Base-by-base conservation (phyloP, 1,139 yeast species). In the Kodamaea fungicola region DNA sequence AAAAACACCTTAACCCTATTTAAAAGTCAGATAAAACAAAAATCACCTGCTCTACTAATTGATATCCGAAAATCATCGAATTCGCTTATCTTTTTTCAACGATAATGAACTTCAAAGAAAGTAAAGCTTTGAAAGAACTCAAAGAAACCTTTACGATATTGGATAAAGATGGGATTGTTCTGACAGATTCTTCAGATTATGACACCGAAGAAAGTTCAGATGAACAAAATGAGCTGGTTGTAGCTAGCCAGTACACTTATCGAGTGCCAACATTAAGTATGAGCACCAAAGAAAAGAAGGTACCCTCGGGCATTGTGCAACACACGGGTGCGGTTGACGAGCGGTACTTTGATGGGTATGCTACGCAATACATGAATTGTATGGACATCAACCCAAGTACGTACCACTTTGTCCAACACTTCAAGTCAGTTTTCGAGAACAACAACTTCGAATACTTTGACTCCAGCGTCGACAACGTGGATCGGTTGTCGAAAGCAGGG, bases 361-460 rank as follows among this genome's bases (percentile, higher is more conserved):
- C 72, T 9, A 53, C 58, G 10, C 52, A 57, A 8, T 70, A 66
- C 46, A 56, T 70, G 35, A 51, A 53, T 22, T 69, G 69, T 46
- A 68, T 74, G 39, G 57, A 67, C 42, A 41, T 49, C 8, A 62
- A 61, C 40, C 76, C 75, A 10, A 69, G 76, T 1, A 67, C 73
- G 5, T 67, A 53, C 47, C 76, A 71, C 48, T 70, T 62, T 12
- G 57, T 67, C 8, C 43, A 51, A 9, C 52, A 57, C 42, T 61
- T 68, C 42, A 47, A 53, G 30, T 37, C 49, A 2, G 45, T 57
- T 9, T 52, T 71, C 22, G 46, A 48, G 8, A 43, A 45, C 16
- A 52, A 59, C 28, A 71, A 69, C 3, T 70, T 68, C 47, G 30
- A 10, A 13, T 30, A 35, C 4, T 38, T 32, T 23, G 36, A 38